Evolutionary conservation across 441 rosid genomes (phyloP).

Genomic region (Metrosideros polymorpha): DNA sequence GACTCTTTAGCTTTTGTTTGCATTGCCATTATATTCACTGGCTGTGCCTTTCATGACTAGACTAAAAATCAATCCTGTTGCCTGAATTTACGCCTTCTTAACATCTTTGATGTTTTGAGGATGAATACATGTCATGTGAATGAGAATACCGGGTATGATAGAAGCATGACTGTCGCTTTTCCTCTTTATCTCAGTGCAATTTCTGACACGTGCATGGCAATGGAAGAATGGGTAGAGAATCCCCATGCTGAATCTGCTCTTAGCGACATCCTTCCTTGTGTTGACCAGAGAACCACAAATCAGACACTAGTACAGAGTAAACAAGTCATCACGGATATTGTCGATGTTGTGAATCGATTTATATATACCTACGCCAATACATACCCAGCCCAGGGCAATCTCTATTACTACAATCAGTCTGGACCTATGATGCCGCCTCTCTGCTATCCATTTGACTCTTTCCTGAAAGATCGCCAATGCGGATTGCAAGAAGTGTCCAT

Average conservation of each 20-base stretch:
- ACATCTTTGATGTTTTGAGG: neutral
- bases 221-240: slow-evolving; percentile 91
- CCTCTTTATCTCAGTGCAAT: slow-evolving; percentile 40
- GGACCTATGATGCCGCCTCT: slow-evolving; percentile 90
- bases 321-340: slow-evolving; percentile 74
- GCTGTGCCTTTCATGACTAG: neutral
- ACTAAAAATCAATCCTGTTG: neutral
- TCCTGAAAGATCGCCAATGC: slow-evolving; percentile 55
- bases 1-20: neutral
- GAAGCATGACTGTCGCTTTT: neutral
- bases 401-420: slow-evolving; percentile 62
- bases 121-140: neutral
- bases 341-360: slow-evolving; percentile 66
- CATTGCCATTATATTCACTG: neutral
- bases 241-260: slow-evolving; percentile 92
- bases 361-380: slow-evolving; percentile 69
- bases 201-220: slow-evolving; percentile 81
- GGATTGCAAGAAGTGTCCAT: slow-evolving; percentile 55
- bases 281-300: slow-evolving; percentile 77
- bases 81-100: neutral
- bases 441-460: slow-evolving; percentile 69
- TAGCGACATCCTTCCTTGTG: slow-evolving; percentile 86
- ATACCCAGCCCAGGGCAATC: slow-evolving; percentile 45
- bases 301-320: slow-evolving; percentile 75
- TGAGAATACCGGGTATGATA: neutral